Evolutionary conservation across 2,329 filamentous ascomycete species (phyloP).

Genomic region (Coniochaeta sp.): DNA sequence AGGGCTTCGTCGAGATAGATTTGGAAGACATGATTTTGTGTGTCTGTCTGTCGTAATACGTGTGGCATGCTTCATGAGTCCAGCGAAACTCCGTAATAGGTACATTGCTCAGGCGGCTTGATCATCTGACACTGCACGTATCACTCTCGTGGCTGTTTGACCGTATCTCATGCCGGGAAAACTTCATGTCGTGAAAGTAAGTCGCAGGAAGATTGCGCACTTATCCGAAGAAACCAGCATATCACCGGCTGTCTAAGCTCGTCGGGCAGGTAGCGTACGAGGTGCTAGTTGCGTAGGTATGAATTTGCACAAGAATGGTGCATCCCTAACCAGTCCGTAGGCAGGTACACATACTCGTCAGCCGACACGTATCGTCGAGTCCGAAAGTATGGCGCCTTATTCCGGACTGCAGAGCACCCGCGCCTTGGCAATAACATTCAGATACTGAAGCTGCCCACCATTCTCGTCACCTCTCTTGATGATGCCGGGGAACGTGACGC

Average conservation of each 20-base stretch:
- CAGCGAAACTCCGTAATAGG: not conserved
- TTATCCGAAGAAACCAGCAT: not conserved
- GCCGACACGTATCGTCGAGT: not conserved
- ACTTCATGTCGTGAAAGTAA: not conserved
- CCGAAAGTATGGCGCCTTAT: conserved; percentile 15
- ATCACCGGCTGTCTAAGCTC: not conserved
- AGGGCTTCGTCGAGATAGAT: not conserved
- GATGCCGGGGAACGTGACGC: conserved; percentile 57
- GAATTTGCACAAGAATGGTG: not conserved
- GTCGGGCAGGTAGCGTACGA: not conserved
- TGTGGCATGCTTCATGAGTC: not conserved
- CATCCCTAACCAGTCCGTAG: not conserved
- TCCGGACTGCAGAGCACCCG: conserved; percentile 53
- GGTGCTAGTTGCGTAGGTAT: not conserved
- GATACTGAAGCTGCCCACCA: conserved; percentile 51
- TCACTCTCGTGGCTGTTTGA: not conserved
- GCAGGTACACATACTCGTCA: not conserved
- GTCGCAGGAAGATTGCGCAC: not conserved
- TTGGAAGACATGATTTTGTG: not conserved
- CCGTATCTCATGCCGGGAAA: not conserved
- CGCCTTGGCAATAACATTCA: conserved; percentile 60
- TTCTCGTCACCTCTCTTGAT: conserved; percentile 59
- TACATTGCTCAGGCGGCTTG: not conserved
- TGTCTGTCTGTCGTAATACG: not conserved
- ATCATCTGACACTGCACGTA: not conserved